These are phyloP conservation scores for Phyllosticta citribraziliensis DNA, from an alignment of 2,329 filamentous ascomycete species.

Conservation along the genomic window DNA sequence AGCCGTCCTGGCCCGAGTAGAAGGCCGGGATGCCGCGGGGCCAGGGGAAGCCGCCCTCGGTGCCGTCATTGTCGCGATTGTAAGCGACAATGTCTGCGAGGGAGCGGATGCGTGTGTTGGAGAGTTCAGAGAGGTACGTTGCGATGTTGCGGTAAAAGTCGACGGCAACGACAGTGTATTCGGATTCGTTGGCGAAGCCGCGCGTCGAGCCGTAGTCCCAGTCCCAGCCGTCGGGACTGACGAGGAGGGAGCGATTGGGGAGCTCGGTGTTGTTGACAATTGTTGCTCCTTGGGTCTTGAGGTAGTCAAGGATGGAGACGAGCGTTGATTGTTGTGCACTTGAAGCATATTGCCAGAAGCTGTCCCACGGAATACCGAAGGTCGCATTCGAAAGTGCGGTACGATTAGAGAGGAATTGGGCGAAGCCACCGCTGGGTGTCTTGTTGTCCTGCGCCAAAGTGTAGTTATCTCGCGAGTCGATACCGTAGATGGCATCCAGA, in stretches of 20 bases:
- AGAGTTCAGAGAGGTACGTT: constrained; percentile 51
- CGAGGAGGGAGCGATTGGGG: constrained; percentile 49
- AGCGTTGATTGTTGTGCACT: constrained; percentile 46
- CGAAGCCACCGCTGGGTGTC: constrained; percentile 48
- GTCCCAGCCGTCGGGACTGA: constrained; percentile 61
- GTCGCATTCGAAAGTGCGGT: constrained; percentile 48
- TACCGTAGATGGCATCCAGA: constrained; percentile 58
- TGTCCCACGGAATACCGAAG: constrained; percentile 63
- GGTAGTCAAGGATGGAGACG: constrained; percentile 38
- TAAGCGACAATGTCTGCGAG: constrained; percentile 24
- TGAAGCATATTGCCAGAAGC: constrained; percentile 57
- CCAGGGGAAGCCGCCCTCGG: constrained; percentile 54
- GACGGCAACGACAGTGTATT: constrained; percentile 63
- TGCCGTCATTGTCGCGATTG: constrained; percentile 49
- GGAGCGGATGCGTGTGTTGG: constrained; percentile 33
- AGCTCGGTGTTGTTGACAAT: constrained; percentile 63
- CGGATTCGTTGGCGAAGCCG: constrained; percentile 60
- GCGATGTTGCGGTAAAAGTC: constrained; percentile 61
- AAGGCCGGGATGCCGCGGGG: constrained; percentile 50
- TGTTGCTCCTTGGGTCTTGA: constrained; percentile 53
- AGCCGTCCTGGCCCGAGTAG: constrained; percentile 60
- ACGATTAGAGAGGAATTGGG: constrained; percentile 46
- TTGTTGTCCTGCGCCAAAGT: constrained; percentile 48
- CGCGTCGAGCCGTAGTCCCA: constrained; percentile 58
- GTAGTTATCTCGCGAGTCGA: constrained; percentile 56